Base-by-base conservation (phyloP, 805 yeast species). In the Metschnikowia bowlesiae region DNA sequence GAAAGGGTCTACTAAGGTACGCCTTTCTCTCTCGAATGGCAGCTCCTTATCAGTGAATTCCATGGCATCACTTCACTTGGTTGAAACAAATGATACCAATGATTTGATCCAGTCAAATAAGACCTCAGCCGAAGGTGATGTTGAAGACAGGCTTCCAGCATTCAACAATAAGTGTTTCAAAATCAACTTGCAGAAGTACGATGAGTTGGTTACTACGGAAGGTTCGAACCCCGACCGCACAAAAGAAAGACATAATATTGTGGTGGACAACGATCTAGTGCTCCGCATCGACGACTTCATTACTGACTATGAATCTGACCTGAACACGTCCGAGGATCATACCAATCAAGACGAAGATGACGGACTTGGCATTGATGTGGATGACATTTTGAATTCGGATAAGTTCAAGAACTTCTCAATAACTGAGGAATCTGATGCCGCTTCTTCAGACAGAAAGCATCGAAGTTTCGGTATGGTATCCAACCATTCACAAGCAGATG, bases 341-440 rank as follows among this genome's bases (percentile, higher is more conserved):
- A 16, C 31, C 4, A 34, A 38, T 2, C 39, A 39, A 9, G 46
- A 33, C 30, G 55, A 49, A 6, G 73, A 70, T 26, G 74, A 69
- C 35, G 73, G 73, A 1, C 61, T 71, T 42, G 78, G 75, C 1
- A 71, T 73, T 44, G 75, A 72, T 56, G 76, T 71, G 5, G 78
- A 73, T 51, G 74, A 67, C 49, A 69, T 73, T 48, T 61, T 71
- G 50, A 71, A 68, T 52, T 66, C 73, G 1, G 75, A 70, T 3
- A 72, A 68, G 54, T 70, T 70, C 55, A 67, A 62, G 45, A 64
- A 67, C 46, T 63, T 71, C 43, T 47, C 54, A 3, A 48, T 58
- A 4, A 31, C 37, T 3, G 58, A 61, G 6, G 57, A 60, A 5
- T 53, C 58, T 8, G 59, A 56, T 49, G 31, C 40, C 11, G 28